Base-by-base conservation (phyloP, 805 yeast genomes). In the Naumovozyma dairenensis region DNA sequence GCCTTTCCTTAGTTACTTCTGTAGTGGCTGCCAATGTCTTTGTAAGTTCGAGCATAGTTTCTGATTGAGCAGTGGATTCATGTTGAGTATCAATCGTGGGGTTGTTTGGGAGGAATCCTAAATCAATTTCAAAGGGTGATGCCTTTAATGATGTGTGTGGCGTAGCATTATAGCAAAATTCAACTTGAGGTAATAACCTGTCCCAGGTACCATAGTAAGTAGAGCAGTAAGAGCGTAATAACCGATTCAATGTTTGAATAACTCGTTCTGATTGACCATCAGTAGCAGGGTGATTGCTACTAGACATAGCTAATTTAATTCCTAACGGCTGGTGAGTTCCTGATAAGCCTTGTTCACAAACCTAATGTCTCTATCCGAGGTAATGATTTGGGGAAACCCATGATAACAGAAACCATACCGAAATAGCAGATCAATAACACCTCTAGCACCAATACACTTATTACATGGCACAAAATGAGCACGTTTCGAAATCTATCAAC, bases 401-500 rank as follows among this genome's bases (percentile, higher is more conserved):
- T 45, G 43, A 25, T 37, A 39, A 4, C 34, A n/a, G 20, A 44
- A 42, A 12, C 40, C 28, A 22, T 31, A 38, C 2, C 40, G 20
- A 28, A 34, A 38, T 4, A 40, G 20, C 9, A 33, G 5, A n/a
- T 46, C 41, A 14, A 44, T 34, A 5, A 38, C 36, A 25, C 33
- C 44, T 15, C 22, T 31, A 1, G 50, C 34, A 13, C 32, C 31
- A 14, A 39, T 19, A 8, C 35, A 20, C 14, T 43, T 42, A 4
- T 13, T 16, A 13, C 35, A 15, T 2, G 46, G 32, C 9, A 37
- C 32, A 24, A 46, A 38, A 18, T 43, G 44, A 2, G 40, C 38
- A 12, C 46, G 25, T 21, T 46, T 46, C 6, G 39, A 15, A 44
- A 41, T 5, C 38, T 3, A 29, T 45, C 44, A 1, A 43, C 48